Evolutionary conservation across 129 eudicot genomes (phyloP), one percentile per base, ranked within the genome.

Genomic region (Sambucus nigra): DNA sequence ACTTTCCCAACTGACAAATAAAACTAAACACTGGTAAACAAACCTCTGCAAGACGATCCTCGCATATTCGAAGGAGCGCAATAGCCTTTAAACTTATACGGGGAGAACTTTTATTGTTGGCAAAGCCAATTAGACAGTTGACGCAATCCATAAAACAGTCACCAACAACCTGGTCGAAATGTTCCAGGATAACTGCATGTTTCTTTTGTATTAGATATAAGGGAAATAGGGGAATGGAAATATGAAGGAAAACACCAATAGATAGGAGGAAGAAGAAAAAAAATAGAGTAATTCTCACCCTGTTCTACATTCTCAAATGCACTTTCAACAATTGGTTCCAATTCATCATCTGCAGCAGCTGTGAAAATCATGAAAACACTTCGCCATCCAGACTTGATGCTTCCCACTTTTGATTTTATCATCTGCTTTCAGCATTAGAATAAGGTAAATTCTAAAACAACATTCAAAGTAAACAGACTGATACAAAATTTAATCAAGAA

Each of bases 11-110:
- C 28, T 49, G 25, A 8, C 31, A 32, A 16, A 7, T 32, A 27
- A 40, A 29, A 45, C 38, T 48, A 38, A 60, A 46, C 10, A 51
- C 25, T 25, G 10, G 59, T 55, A 51, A 47, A 64, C 75, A 69
- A 69, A 91, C 99, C 99, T 91, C 99, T 39, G 99, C 94, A 62
- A 91, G 95, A 56, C 99, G 91, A 63, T 91, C 99, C 69, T 91
- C 99, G 51, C 99, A 91, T 41, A 91, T 91, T 60, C 99, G 99
- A 53, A 91, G 88, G 53, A 91, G 94, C 27, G 99, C 99, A 48
- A 91, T 91, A 42, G 99, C 99, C 86, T 91, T 91, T 73, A 91
- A 78, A 63, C 99, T 91, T 55, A 91, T 91, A 47, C 94, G 80
- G 52, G 72, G 95, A 67, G 99, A 91, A 59, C 67, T 79, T 68